Conservation (phyloP, 768 basidiomycete genomes). For the Lactifluus rugatus region DNA sequence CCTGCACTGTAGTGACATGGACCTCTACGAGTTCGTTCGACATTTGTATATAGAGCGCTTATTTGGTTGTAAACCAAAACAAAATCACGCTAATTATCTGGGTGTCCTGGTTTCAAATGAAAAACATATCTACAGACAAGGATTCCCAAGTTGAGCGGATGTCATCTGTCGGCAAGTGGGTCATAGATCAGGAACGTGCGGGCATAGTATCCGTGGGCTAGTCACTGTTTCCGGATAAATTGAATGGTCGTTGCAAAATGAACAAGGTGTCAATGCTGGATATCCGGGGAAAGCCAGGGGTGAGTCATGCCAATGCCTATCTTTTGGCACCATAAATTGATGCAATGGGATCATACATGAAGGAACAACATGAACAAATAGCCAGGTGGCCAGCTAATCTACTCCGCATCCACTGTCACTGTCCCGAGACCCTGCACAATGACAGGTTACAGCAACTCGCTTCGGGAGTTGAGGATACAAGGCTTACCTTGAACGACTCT, state of each 20-base stretch:
- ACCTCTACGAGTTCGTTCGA: neutral
- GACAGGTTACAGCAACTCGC: slow-evolving; percentile 10
- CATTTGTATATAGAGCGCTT: neutral
- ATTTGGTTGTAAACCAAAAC: neutral
- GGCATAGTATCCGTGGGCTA: neutral
- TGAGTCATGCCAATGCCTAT: neutral
- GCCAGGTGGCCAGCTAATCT: slow-evolving; percentile 22
- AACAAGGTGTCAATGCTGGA: neutral
- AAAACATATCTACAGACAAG: neutral
- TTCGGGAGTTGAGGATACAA: slow-evolving; percentile 7
- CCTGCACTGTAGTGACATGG: neutral
- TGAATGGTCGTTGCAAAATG: neutral
- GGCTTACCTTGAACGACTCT: slow-evolving; percentile 68
- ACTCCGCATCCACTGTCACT: slow-evolving; percentile 72
- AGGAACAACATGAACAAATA: neutral
- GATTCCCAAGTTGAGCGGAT: neutral
- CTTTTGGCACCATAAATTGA: neutral
- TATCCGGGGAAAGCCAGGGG: neutral
- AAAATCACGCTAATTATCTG: neutral
- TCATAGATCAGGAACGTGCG: neutral
- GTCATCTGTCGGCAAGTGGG: neutral
- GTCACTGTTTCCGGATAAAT: neutral
- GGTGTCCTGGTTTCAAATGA: neutral
- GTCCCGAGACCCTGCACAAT: slow-evolving; percentile 71
- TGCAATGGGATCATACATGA: slow-evolving; percentile 1